Conservation (phyloP, 805 yeast genomes). For the Sugiyamaella floridensis region DNA sequence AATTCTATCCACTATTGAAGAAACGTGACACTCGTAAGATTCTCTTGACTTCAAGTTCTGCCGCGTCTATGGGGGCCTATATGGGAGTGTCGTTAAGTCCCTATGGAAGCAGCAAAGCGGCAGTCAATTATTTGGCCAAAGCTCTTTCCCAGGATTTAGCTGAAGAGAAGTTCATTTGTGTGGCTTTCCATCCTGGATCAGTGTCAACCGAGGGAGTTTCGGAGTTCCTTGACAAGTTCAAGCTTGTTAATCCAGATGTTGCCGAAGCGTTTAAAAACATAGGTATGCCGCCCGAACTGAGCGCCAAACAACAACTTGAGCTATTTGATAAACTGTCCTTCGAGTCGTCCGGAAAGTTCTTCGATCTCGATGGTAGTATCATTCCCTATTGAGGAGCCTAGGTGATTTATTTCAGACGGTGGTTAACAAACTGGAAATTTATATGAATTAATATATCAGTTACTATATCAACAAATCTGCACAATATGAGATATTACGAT, state of each 20-base stretch:
- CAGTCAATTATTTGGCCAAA: conserved; percentile 30
- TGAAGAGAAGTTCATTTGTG: conserved; percentile 25
- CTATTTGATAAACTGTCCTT: neutral
- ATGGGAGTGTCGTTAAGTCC: conserved; percentile 22
- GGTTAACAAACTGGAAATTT: too few species aligned
- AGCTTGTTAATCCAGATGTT: neutral
- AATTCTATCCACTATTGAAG: conserved; percentile 22
- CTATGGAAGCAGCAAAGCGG: conserved; percentile 37
- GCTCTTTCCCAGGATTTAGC: conserved; percentile 27
- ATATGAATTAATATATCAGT: too few species aligned
- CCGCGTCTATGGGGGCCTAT: conserved; percentile 23
- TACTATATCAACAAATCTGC: too few species aligned
- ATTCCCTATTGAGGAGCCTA: neutral
- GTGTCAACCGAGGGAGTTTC: conserved; percentile 29
- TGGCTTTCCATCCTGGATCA: conserved; percentile 37
- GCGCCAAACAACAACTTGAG: conserved; percentile 1
- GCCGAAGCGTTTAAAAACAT: neutral
- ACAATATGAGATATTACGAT: too few species aligned
- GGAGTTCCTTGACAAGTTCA: neutral
- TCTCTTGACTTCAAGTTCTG: conserved; percentile 26
- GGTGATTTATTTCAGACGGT: too few species aligned
- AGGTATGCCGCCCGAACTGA: neutral
- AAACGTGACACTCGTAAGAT: conserved; percentile 23
- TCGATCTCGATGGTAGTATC: neutral
- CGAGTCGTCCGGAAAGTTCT: conserved; percentile 5